These are phyloP conservation scores for Houttuynia cordata DNA, from an alignment of 164 flowering plant species.

Conservation along the genomic window DNA sequence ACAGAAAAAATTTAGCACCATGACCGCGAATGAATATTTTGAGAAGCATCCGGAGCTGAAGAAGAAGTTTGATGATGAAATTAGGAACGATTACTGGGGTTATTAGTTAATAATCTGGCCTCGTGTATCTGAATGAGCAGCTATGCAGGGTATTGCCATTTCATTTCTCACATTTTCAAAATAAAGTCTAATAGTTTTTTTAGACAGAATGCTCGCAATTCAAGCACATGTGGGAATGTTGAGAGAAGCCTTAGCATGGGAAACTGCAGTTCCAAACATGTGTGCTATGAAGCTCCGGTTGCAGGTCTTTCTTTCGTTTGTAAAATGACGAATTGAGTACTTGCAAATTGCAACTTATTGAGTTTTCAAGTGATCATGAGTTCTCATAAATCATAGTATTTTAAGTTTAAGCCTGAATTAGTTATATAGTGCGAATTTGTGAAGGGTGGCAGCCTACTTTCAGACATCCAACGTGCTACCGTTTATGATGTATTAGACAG, in stretches of 20 bases:
- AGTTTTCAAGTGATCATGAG: too few relatives aligned
- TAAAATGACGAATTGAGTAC: too few relatives aligned
- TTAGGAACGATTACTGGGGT: slow-evolving; percentile 92
- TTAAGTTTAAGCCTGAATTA: too few relatives aligned
- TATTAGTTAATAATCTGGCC: slow-evolving; percentile 25
- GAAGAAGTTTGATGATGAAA: slow-evolving; percentile 92
- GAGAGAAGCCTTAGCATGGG: background rate
- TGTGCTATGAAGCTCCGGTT: background rate
- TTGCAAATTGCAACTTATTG: too few relatives aligned
- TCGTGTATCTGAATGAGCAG: background rate
- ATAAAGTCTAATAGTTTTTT: background rate
- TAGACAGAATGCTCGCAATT: background rate
- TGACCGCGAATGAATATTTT: slow-evolving; percentile 94
- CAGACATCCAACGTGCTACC: too few relatives aligned
- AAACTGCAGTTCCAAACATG: background rate
- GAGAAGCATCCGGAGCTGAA: slow-evolving; percentile 89
- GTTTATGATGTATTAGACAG: too few relatives aligned
- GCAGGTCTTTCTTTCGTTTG: too few relatives aligned
- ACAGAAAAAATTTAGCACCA: slow-evolving; percentile 81
- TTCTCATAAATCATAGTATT: too few relatives aligned
- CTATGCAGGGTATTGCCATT: background rate
- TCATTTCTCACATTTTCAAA: background rate
- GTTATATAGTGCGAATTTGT: too few relatives aligned
- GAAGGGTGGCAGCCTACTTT: too few relatives aligned
- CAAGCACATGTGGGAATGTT: background rate